phyloP scores from a whole-genome alignment of 352 stramenopile genomes.

The Globisporangium polare region DNA sequence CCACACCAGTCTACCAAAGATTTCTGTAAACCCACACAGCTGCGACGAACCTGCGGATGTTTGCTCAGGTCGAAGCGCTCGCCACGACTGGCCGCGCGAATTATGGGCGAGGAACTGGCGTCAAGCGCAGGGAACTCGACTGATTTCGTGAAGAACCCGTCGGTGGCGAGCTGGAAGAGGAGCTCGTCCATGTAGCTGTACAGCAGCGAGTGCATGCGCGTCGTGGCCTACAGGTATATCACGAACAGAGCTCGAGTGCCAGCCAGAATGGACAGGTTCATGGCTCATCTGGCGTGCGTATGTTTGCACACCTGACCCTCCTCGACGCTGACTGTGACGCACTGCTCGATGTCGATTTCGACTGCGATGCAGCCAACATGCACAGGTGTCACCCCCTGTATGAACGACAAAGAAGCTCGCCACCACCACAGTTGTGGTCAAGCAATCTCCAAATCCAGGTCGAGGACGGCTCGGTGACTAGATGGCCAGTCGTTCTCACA shows the following conservation, averaged over 20 bases:
- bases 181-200: conserved; percentile 22
- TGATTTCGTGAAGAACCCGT: background rate
- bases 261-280: no score
- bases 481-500: background rate
- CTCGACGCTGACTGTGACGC: background rate
- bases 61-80: background rate
- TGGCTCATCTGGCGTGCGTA: no score
- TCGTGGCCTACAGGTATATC: conserved; percentile 29
- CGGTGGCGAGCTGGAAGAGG: background rate
- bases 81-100: background rate
- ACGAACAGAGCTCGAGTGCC: background rate
- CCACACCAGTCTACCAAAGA: no score
- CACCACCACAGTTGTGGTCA: no score
- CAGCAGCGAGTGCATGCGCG: conserved; percentile 43
- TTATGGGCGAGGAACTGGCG: background rate
- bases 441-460: no score
- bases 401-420: no score
- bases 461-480: no score
- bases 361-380: background rate
- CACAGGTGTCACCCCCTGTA: background rate
- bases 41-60: background rate
- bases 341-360: background rate
- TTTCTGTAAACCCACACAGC: background rate
- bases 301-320: background rate
- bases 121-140: background rate